A percentile compares a stretch with the other conserved stretches of the same genome.
Conservation (phyloP, 805 yeast genomes). For the Lachancea quebecensis region DNA sequence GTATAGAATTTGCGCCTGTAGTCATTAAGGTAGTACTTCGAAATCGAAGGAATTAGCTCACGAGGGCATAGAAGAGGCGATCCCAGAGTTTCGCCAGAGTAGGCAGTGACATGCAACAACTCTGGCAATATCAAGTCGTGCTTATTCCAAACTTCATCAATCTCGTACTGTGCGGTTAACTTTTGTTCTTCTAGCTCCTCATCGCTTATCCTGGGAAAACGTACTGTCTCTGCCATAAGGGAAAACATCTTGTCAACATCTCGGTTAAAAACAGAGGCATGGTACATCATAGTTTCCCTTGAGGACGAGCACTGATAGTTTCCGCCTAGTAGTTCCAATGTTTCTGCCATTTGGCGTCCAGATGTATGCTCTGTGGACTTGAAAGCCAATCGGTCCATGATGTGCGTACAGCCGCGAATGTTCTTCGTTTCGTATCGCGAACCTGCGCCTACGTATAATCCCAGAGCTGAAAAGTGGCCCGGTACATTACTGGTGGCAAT, state of each 20-base stretch:
- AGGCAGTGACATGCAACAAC: slow-evolving; percentile 81
- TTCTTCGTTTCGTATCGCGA: slow-evolving; percentile 65
- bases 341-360: slow-evolving; percentile 67
- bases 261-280: slow-evolving; percentile 85
- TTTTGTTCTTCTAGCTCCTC: slow-evolving; percentile 71
- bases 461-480: slow-evolving; percentile 86
- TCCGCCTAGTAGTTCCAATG: slow-evolving; percentile 78
- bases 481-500: slow-evolving; percentile 82
- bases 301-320: slow-evolving; percentile 90
- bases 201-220: slow-evolving; percentile 58
- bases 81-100: slow-evolving; percentile 65
- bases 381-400: slow-evolving; percentile 81
- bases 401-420: slow-evolving; percentile 71
- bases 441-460: slow-evolving; percentile 86
- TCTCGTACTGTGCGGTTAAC: slow-evolving; percentile 70
- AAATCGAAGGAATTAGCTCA: slow-evolving; percentile 53
- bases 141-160: slow-evolving; percentile 72
- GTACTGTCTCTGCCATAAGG: slow-evolving; percentile 69
- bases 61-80: slow-evolving; percentile 77
- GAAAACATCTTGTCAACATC: slow-evolving; percentile 77
- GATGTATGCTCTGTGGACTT: slow-evolving; percentile 53
- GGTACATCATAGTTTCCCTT: slow-evolving; percentile 87
- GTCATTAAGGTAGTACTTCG: slow-evolving; percentile 43
- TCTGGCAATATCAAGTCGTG: slow-evolving; percentile 87
- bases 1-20: slow-evolving; percentile 63